A percentile compares a stretch with the other conserved stretches of the same genome.
These are phyloP conservation scores for Lagenidium sp. DNA, from an alignment of 352 stramenopile genomes.

Conservation along the genomic window DNA sequence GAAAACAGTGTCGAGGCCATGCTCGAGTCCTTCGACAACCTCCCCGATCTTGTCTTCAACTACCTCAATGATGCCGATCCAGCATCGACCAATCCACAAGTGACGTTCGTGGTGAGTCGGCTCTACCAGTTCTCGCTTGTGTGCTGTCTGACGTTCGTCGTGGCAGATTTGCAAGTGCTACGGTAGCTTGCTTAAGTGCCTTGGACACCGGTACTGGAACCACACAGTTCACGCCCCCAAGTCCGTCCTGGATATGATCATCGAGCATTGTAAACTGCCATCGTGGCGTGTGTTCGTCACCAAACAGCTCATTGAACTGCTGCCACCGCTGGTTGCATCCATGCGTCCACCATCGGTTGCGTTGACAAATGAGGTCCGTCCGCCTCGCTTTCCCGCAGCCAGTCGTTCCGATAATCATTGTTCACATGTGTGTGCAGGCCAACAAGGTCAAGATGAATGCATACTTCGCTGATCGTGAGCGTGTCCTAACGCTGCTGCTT, in stretches of 20 bases:
- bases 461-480: slow-evolving; percentile 48
- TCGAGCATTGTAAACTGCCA: slow-evolving; percentile 51
- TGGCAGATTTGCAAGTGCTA: slow-evolving; percentile 78
- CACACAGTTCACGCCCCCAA: slow-evolving; percentile 63
- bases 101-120: slow-evolving; percentile 67
- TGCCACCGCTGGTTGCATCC: slow-evolving; percentile 51
- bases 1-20: slow-evolving; percentile 66
- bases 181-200: slow-evolving; percentile 51
- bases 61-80: slow-evolving; percentile 70
- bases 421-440: slow-evolving; percentile 16
- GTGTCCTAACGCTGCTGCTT: slow-evolving; percentile 57
- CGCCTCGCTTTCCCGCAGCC: background rate
- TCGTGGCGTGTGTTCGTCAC: slow-evolving; percentile 71
- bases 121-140: background rate
- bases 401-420: background rate
- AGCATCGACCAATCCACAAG: slow-evolving; percentile 43
- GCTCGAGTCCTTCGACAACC: slow-evolving; percentile 80
- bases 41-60: slow-evolving; percentile 82
- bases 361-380: slow-evolving; percentile 25
- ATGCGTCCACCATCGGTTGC: slow-evolving; percentile 63
- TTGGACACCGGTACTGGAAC: slow-evolving; percentile 80
- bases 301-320: slow-evolving; percentile 72
- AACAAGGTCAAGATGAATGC: slow-evolving; percentile 34
- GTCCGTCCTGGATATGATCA: slow-evolving; percentile 54
- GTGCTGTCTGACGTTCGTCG: too few species aligned